Evolutionary conservation across 73 alveolate genomes (phyloP).

Genomic region (Uronychia binucleata): DNA sequence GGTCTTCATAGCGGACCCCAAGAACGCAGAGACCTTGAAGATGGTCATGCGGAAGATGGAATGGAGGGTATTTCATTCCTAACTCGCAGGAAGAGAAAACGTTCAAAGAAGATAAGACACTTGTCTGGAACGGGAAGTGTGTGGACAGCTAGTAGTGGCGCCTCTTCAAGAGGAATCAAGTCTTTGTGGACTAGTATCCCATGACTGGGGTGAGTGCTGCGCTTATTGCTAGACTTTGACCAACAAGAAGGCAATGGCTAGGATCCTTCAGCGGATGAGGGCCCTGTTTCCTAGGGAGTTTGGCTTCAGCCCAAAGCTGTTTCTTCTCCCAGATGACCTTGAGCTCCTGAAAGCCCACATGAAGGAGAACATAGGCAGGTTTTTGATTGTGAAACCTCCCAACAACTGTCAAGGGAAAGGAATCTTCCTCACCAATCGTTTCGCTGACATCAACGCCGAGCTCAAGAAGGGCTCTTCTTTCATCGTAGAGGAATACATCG

Average conservation of each 20-base stretch:
- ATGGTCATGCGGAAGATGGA: neutral
- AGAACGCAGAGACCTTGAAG: neutral
- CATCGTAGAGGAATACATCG: neutral
- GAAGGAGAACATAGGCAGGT: neutral
- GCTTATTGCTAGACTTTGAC: neutral
- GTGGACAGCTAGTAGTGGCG: neutral
- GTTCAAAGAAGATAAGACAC: neutral
- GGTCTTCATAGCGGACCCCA: too few relatives aligned
- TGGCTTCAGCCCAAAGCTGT: neutral
- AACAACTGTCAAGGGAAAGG: neutral
- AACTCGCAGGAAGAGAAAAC: neutral
- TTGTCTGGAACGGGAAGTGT: neutral
- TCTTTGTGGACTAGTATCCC: neutral
- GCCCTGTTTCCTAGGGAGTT: neutral
- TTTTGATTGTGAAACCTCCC: neutral
- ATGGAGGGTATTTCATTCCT: neutral
- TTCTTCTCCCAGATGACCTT: neutral
- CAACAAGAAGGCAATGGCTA: neutral
- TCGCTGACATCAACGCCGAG: neutral
- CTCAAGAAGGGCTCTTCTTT: neutral
- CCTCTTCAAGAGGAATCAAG: neutral
- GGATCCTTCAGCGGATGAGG: neutral
- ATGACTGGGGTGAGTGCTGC: neutral
- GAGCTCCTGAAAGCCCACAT: neutral
- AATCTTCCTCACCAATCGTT: neutral